Conservation (phyloP, 2,329 filamentous ascomycete species). For the Fusarium miscanthi region DNA sequence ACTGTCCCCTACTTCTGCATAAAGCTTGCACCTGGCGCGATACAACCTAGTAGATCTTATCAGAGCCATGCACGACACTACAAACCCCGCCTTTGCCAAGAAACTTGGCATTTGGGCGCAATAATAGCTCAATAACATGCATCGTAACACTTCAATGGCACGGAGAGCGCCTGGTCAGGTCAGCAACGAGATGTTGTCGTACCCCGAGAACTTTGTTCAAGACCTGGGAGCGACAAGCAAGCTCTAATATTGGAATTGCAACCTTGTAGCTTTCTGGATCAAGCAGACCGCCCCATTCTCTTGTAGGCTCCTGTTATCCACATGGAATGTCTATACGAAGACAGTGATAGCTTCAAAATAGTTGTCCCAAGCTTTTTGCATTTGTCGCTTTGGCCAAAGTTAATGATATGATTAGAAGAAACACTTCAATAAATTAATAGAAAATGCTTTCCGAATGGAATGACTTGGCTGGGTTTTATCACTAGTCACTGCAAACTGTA, state of each 20-base stretch:
- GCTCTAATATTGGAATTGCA: fast-evolving
- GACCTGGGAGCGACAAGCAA: fast-evolving
- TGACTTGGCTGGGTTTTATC: fast-evolving
- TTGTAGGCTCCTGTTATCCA: no score
- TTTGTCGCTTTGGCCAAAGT: fast-evolving
- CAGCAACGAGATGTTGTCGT: background rate
- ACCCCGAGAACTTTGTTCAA: no score
- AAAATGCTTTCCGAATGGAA: background rate
- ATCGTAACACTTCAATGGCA: no score
- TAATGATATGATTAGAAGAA: no score
- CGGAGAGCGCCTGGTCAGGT: background rate
- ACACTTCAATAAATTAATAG: fast-evolving
- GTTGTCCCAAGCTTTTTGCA: fast-evolving
- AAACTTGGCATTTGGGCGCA: fast-evolving
- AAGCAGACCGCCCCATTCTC: fast-evolving
- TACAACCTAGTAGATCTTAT: no score
- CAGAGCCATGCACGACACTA: no score
- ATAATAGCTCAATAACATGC: background rate
- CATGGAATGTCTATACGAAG: background rate
- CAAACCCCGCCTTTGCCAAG: fast-evolving
- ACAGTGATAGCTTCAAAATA: background rate
- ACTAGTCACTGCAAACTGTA: no score
- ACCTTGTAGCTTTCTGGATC: fast-evolving
- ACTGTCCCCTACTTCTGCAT: no score
- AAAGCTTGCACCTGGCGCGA: no score